phyloP scores from a whole-genome alignment of 2,329 filamentous ascomycete genomes.

The Volutella citrinella region DNA sequence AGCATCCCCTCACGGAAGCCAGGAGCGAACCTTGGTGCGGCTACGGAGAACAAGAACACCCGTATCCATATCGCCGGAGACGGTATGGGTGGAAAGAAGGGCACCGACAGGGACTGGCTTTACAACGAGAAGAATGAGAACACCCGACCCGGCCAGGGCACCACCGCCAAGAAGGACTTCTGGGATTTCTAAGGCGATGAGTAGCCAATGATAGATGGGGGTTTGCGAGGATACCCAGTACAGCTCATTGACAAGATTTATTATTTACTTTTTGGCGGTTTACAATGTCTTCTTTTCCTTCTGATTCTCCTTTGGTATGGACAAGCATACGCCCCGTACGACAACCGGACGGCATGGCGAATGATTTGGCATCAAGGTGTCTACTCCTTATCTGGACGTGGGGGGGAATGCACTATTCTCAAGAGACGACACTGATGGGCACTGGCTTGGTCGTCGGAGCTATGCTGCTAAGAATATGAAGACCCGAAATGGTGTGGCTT shows the following conservation, averaged over 20 bases:
- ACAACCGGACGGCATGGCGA: no score
- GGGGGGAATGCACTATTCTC: no score
- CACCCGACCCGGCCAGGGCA: constrained; percentile 26
- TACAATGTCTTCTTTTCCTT: constrained; percentile 1
- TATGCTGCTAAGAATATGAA: no score
- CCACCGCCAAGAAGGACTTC: constrained; percentile 38
- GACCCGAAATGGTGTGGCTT: no score
- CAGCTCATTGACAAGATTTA: constrained; percentile 5
- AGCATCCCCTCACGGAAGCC: constrained; percentile 34
- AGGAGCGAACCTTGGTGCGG: constrained; percentile 9
- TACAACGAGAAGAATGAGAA: constrained; percentile 46
- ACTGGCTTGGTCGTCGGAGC: no score
- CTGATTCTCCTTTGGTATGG: background rate
- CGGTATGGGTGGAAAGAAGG: constrained; percentile 63
- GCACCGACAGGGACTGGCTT: constrained; percentile 53
- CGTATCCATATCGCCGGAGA: constrained; percentile 50
- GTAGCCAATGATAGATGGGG: constrained; percentile 7
- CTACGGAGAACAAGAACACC: constrained; percentile 11
- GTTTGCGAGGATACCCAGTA: constrained; percentile 11
- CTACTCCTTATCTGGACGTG: no score
- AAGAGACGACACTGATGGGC: no score
- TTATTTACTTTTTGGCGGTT: constrained; percentile 3
- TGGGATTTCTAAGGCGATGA: constrained; percentile 48
- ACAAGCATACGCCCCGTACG: no score
- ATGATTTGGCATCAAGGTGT: no score